Conservation (phyloP, 768 basidiomycete genomes). For the Kwoniella sp. region DNA sequence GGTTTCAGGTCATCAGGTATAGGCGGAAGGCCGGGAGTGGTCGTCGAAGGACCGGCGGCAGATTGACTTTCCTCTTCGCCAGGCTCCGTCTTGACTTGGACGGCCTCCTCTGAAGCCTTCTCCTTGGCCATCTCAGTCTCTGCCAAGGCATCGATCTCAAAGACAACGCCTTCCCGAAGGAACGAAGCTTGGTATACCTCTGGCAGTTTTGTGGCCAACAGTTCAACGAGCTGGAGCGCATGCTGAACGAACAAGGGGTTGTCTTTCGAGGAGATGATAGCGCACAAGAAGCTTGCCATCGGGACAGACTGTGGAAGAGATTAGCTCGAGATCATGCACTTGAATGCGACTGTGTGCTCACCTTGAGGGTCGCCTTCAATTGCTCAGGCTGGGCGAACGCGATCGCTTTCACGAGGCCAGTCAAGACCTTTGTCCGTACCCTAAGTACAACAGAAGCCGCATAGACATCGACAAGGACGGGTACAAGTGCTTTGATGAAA, state of each 20-base stretch:
- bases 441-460: slow-evolving; percentile 91
- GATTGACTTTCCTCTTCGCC: slow-evolving; percentile 26
- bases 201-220: slow-evolving; percentile 81
- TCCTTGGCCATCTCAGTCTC: slow-evolving; percentile 65
- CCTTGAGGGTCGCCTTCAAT: slow-evolving; percentile 74
- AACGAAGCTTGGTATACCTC: slow-evolving; percentile 83
- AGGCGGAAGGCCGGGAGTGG: background rate
- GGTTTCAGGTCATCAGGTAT: slow-evolving; percentile 40
- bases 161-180: slow-evolving; percentile 92
- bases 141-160: slow-evolving; percentile 83
- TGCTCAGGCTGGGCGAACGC: slow-evolving; percentile 80
- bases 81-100: slow-evolving; percentile 42
- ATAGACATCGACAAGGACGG: slow-evolving; percentile 96
- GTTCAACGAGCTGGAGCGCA: slow-evolving; percentile 89
- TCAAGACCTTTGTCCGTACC: slow-evolving; percentile 84
- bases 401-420: slow-evolving; percentile 84
- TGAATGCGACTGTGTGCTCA: slow-evolving; percentile 57
- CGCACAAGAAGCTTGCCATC: slow-evolving; percentile 90
- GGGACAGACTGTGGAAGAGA: slow-evolving; percentile 72
- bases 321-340: slow-evolving; percentile 3
- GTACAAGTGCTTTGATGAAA: slow-evolving; percentile 86
- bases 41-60: slow-evolving; percentile 9
- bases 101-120: slow-evolving; percentile 30
- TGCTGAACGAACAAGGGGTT: slow-evolving; percentile 82
- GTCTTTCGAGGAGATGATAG: slow-evolving; percentile 89